phyloP scores from a whole-genome alignment of 306 rosid species.

The Glycyrrhiza uralensis region DNA sequence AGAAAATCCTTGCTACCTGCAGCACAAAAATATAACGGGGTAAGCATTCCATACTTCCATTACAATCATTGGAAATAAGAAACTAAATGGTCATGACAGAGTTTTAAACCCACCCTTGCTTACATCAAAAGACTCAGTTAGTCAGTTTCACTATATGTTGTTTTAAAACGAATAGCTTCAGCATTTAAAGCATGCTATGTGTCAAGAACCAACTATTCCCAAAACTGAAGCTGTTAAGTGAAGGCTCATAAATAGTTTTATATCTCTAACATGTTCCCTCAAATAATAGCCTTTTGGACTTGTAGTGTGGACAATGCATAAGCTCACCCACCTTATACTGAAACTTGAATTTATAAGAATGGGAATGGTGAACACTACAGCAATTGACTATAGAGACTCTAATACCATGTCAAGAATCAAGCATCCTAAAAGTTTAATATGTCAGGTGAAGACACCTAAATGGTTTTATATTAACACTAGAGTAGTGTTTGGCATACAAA shows the following conservation, averaged over 20 bases:
- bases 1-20: constrained; percentile 81
- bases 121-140: background rate
- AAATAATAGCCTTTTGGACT: background rate
- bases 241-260: background rate
- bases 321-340: background rate
- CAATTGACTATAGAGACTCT: background rate
- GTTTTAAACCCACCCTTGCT: background rate
- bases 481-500: background rate
- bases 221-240: background rate
- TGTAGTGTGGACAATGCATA: background rate
- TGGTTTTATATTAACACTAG: background rate
- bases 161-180: background rate
- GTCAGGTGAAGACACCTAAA: background rate
- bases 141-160: background rate
- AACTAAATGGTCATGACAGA: background rate
- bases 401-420: background rate
- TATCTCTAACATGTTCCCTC: background rate
- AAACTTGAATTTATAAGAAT: background rate
- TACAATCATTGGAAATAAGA: constrained; percentile 1
- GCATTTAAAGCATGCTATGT: background rate
- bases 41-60: background rate
- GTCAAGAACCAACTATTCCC: background rate
- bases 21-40: constrained; percentile 14
- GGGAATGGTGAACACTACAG: background rate
- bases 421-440: background rate